Percentiles rank a stretch among this genome's conserved stretches.
Evolutionary conservation across 768 basidiomycete genomes (phyloP).

Genomic region (Hypsizygus marmoreus): DNA sequence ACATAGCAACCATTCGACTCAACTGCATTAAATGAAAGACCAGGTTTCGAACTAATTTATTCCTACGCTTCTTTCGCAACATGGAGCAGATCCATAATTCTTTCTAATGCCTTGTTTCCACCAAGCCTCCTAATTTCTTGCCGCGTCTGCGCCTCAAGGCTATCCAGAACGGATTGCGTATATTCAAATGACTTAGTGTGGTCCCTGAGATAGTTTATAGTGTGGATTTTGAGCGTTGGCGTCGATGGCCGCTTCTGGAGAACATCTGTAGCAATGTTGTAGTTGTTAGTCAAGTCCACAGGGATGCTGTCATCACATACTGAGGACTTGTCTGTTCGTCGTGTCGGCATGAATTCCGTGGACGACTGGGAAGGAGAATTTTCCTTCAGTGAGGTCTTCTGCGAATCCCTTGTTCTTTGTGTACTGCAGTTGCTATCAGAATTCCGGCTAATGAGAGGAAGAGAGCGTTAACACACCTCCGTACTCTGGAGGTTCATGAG

Average conservation of each 20-base stretch:
- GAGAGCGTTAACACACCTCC: conserved; percentile 52
- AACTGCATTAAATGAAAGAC: conserved; percentile 45
- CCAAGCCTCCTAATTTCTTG: conserved; percentile 74
- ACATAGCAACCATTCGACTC: conserved; percentile 28
- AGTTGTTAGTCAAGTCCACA: not conserved
- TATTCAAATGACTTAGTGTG: conserved; percentile 88
- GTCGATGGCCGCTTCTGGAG: conserved; percentile 87
- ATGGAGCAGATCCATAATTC: conserved; percentile 54
- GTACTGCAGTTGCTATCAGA: conserved; percentile 52
- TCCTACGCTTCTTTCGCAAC: conserved; percentile 30
- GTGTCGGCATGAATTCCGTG: conserved; percentile 83
- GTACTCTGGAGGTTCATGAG: conserved; percentile 92
- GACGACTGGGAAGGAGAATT: conserved; percentile 95
- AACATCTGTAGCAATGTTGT: conserved; percentile 55
- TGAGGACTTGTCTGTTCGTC: conserved; percentile 79
- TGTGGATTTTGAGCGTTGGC: conserved; percentile 76
- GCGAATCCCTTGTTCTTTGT: conserved; percentile 83
- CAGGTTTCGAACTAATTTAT: not conserved
- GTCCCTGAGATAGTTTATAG: conserved; percentile 75
- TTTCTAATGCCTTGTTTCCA: conserved; percentile 68
- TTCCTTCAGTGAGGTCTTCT: conserved; percentile 94
- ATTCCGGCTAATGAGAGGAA: not conserved
- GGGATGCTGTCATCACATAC: conserved; percentile 54
- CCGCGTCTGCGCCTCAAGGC: conserved; percentile 66
- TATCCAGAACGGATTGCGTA: conserved; percentile 67